phyloP scores from a whole-genome alignment of 352 stramenopile species.

The Thalassiosira tumida region DNA sequence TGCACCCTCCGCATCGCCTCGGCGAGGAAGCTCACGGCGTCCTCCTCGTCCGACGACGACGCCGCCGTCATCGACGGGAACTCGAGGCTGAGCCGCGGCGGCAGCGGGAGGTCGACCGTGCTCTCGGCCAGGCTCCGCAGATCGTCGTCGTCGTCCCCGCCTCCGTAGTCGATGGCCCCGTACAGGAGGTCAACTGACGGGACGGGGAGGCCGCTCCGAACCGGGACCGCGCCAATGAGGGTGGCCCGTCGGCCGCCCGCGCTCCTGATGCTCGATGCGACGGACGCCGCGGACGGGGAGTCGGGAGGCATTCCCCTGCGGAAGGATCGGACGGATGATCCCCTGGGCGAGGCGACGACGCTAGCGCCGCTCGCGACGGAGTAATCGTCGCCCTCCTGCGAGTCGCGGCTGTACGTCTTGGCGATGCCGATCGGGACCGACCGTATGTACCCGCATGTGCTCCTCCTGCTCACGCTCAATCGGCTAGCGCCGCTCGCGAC shows the following conservation, averaged over 20 bases:
- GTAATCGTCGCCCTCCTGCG: too few species aligned
- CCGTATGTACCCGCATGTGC: too few species aligned
- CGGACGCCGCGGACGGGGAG: conserved; percentile 66
- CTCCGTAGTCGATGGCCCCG: conserved; percentile 69
- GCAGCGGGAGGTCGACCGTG: conserved; percentile 52
- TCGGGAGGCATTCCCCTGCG: too few species aligned
- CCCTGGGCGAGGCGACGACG: too few species aligned
- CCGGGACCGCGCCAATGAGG: conserved; percentile 67
- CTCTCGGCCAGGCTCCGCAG: conserved; percentile 40
- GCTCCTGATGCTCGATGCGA: conserved; percentile 73
- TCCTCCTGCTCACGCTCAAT: too few species aligned
- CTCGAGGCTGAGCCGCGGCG: conserved; percentile 25
- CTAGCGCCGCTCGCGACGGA: too few species aligned
- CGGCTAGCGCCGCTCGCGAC: too few species aligned
- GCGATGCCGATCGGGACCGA: too few species aligned
- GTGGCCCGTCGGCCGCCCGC: conserved; percentile 38
- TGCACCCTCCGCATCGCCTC: conserved; percentile 57
- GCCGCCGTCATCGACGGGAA: not conserved
- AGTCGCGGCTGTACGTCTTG: too few species aligned
- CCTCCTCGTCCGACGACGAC: conserved; percentile 44
- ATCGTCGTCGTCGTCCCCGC: too few species aligned
- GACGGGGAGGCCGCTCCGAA: conserved; percentile 11
- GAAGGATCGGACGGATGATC: too few species aligned
- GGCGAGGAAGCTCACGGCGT: conserved; percentile 73
- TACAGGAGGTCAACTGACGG: conserved; percentile 11